Percentiles rank a stretch among this genome's conserved stretches.
Conservation (phyloP, 768 basidiomycete species). For the Amanita pseudoporphyria region DNA sequence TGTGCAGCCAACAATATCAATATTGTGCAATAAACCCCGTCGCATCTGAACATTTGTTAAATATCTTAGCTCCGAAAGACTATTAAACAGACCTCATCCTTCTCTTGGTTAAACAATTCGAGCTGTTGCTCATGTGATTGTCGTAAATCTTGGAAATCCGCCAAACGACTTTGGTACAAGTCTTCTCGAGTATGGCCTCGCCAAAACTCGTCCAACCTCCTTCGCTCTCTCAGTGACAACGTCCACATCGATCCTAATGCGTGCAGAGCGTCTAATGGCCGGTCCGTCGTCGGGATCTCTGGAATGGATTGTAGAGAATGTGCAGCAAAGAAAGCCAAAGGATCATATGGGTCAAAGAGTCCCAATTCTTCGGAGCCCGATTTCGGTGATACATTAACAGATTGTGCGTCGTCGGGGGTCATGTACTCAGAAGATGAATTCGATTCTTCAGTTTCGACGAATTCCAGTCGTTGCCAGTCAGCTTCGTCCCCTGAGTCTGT, state of each 20-base stretch:
- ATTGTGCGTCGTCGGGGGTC: background rate
- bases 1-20: slow-evolving; percentile 67
- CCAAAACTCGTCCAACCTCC: slow-evolving; percentile 37
- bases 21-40: slow-evolving; percentile 39
- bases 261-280: slow-evolving; percentile 29
- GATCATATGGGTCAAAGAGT: background rate
- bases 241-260: slow-evolving; percentile 36
- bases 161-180: slow-evolving; percentile 14
- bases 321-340: slow-evolving; percentile 24
- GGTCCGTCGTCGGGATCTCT: slow-evolving; percentile 23
- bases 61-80: too few relatives aligned
- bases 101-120: slow-evolving; percentile 32
- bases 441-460: background rate
- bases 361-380: background rate
- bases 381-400: background rate
- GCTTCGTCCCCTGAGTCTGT: slow-evolving; percentile 7
- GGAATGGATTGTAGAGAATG: slow-evolving; percentile 29
- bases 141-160: slow-evolving; percentile 33
- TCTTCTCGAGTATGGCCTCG: slow-evolving; percentile 27
- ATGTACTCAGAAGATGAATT: background rate
- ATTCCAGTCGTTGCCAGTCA: slow-evolving; percentile 6
- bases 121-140: slow-evolving; percentile 22
- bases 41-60: slow-evolving; percentile 31
- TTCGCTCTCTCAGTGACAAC: slow-evolving; percentile 42
- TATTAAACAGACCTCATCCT: slow-evolving; percentile 38